Base-by-base conservation (phyloP, 306 rosid genomes). In the Cicer arietinum region DNA sequence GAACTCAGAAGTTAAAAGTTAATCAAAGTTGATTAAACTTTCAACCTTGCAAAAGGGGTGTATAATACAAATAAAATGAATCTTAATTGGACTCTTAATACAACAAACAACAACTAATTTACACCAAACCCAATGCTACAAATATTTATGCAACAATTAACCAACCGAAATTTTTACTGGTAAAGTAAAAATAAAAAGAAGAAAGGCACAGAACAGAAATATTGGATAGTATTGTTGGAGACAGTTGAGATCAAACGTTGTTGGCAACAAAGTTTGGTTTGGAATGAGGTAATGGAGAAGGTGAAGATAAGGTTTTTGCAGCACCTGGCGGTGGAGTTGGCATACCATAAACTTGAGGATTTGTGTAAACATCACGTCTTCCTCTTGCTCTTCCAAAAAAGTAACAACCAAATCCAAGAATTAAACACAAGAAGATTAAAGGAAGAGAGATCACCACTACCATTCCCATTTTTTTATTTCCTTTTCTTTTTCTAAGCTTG, bases 401-500 rank as follows among this genome's bases (percentile, higher is more conserved):
- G 87, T 87, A 94, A 71, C 97, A 94, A 2, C 98, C 97, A n/a
- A 90, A 91, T 0, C 97, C 94, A 3, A 94, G 85, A 9, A 88
- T 7, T 2, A 94, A n/a, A 59, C 86, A 79, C 79, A 94, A 90
- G 4, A 94, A 3, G 12, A 94, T 91, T 2, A 94, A 45, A 17
- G 98, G 98, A 59, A 94, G 92, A 81, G 96, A 91, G 3, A 94
- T 85, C 79, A 94, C 94, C 79, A 90, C 88, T 57, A 91, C 94
- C 94, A 94, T 79, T 1, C 98, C 98, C 98, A 94, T 91, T 56
- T 84, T 44, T 3, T 7, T 50, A 0, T 42, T 52, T 25, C 7
- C 6, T 7, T 77, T 12, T 59, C 17, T 59, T 18, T 44, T 18
- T 10, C 71, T 18, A 8, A 40, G 6, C 10, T 52, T 62, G 6